Evolutionary conservation across 495 filamentous ascomycete species (phyloP).

Genomic region (Aspergillus ellipticus): DNA sequence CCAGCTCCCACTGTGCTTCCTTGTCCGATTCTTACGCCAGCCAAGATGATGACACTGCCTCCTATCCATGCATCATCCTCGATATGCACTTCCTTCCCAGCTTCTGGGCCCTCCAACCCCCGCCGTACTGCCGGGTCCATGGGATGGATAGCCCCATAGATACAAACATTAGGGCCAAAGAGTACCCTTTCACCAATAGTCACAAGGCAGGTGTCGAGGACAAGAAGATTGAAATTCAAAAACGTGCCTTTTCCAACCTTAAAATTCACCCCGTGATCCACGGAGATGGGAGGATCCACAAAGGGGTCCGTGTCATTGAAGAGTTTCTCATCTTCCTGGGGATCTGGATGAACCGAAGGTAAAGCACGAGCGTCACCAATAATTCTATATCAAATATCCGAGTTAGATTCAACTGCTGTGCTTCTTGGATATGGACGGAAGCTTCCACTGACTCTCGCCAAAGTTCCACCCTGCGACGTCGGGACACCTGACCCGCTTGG

Average conservation of each 20-base stretch:
- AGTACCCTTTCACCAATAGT: slow-evolving; percentile 73
- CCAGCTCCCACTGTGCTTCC: slow-evolving; percentile 74
- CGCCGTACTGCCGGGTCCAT: slow-evolving; percentile 65
- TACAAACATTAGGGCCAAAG: slow-evolving; percentile 67
- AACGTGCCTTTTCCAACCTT: slow-evolving; percentile 62
- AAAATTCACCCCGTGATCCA: slow-evolving; percentile 75
- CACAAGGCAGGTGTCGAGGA: slow-evolving; percentile 74
- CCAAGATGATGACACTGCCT: slow-evolving; percentile 63
- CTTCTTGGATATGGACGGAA: not conserved
- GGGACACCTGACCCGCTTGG: slow-evolving; percentile 44
- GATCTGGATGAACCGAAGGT: slow-evolving; percentile 46
- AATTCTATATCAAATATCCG: slow-evolving; percentile 38
- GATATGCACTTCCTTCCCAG: slow-evolving; percentile 68
- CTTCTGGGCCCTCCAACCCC: slow-evolving; percentile 67
- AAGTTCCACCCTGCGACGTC: slow-evolving; percentile 58
- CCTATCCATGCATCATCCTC: slow-evolving; percentile 86
- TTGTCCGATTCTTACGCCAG: slow-evolving; percentile 69
- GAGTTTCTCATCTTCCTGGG: slow-evolving; percentile 54
- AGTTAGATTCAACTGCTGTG: not conserved
- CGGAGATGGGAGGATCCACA: slow-evolving; percentile 62
- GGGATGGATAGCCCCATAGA: slow-evolving; percentile 69
- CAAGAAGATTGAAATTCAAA: slow-evolving; percentile 68
- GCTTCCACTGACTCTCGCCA: slow-evolving; percentile 60
- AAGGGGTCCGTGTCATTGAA: slow-evolving; percentile 57
- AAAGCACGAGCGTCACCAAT: slow-evolving; percentile 56